Conservation (phyloP, 2,329 filamentous ascomycete species). For the Aspergillus proliferans region DNA sequence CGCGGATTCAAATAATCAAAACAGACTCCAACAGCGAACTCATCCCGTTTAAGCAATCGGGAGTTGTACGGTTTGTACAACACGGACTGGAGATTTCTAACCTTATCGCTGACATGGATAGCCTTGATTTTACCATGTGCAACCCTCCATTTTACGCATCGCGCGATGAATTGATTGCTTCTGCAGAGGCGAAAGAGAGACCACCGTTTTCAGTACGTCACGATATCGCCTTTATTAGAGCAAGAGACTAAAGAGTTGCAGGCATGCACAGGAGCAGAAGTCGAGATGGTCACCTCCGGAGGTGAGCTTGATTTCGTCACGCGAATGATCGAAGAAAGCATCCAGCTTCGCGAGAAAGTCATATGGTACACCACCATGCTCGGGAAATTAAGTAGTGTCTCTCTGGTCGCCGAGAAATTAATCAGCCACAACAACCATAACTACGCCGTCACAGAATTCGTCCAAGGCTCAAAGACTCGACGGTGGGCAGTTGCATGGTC, state of each 20-base stretch:
- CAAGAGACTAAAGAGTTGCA: slow-evolving; percentile 10
- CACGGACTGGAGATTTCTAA: not conserved
- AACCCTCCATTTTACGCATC: slow-evolving; percentile 95
- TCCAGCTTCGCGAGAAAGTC: slow-evolving; percentile 54
- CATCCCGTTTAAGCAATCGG: slow-evolving; percentile 53
- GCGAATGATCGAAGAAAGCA: slow-evolving; percentile 64
- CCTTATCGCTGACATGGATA: slow-evolving; percentile 15
- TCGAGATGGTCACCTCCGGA: slow-evolving; percentile 79
- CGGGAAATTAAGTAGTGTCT: slow-evolving; percentile 68
- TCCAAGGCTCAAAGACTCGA: slow-evolving; percentile 70
- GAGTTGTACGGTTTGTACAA: slow-evolving; percentile 16
- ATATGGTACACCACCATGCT: slow-evolving; percentile 92
- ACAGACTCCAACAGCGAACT: slow-evolving; percentile 50
- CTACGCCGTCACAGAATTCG: slow-evolving; percentile 73
- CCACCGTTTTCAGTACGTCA: slow-evolving; percentile 58
- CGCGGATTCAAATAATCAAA: slow-evolving; percentile 58
- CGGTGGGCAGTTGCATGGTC: slow-evolving; percentile 90
- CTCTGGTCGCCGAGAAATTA: slow-evolving; percentile 55
- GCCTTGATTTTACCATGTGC: slow-evolving; percentile 79
- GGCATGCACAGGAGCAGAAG: slow-evolving; percentile 64
- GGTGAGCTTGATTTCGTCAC: slow-evolving; percentile 72
- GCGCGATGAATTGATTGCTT: slow-evolving; percentile 58
- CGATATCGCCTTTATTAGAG: too few species aligned
- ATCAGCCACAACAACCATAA: slow-evolving; percentile 59
- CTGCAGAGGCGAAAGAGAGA: slow-evolving; percentile 59